phyloP scores from a whole-genome alignment of 331 rosid genomes.

The Acacia concinna region DNA sequence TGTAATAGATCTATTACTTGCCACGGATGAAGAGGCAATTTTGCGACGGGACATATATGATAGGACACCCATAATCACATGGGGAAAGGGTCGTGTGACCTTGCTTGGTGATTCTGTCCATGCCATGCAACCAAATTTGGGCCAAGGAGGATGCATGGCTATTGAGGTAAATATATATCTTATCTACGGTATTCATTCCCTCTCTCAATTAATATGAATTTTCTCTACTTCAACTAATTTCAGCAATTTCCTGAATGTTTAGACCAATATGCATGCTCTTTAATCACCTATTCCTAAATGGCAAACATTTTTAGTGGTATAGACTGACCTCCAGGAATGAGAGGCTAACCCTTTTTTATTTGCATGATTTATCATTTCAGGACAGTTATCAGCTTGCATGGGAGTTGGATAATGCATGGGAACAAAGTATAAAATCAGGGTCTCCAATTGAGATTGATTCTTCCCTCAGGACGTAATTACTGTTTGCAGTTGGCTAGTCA shows the following conservation, averaged over 20 bases:
- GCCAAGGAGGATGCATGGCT: conserved; percentile 99
- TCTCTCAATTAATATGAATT: conserved; percentile 8
- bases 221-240: not conserved
- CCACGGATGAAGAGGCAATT: conserved; percentile 86
- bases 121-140: conserved; percentile 99
- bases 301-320: not conserved
- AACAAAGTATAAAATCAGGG: conserved; percentile 53
- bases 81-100: conserved; percentile 94
- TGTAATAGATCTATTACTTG: conserved; percentile 67
- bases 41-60: conserved; percentile 96
- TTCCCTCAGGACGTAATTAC: conserved; percentile 62
- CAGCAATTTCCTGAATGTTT: conserved; percentile 20
- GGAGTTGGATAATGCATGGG: conserved; percentile 76
- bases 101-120: conserved; percentile 96
- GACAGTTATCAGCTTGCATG: conserved; percentile 88
- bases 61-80: conserved; percentile 66
- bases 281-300: not conserved
- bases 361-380: conserved; percentile 46
- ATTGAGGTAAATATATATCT: conserved; percentile 67
- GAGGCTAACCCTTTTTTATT: conserved; percentile 16
- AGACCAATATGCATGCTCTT: conserved; percentile 9
- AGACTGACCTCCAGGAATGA: not conserved
- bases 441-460: conserved; percentile 61
- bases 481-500: conserved; percentile 10
- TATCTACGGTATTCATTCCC: conserved; percentile 3